These are phyloP conservation scores for Paramecium sexaurelia DNA, from an alignment of 73 alveolate genomes.

Conservation along the genomic window DNA sequence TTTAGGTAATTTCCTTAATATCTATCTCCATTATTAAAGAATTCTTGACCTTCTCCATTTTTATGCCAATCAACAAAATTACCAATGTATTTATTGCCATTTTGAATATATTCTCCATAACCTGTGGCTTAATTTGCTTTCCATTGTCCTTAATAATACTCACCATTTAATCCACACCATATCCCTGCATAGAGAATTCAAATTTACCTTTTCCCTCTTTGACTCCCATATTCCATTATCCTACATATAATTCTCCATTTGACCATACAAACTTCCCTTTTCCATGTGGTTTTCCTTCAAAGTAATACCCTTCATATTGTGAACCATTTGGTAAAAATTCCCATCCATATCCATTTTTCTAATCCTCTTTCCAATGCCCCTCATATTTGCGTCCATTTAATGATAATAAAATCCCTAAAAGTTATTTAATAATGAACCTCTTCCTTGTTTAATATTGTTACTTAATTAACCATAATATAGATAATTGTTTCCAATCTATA, in stretches of 20 bases:
- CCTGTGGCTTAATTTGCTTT: constrained; percentile 84
- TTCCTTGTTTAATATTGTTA: constrained; percentile 46
- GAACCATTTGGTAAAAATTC: constrained; percentile 79
- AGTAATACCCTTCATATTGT: constrained; percentile 84
- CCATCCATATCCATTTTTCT: constrained; percentile 82
- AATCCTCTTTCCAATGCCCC: constrained; percentile 81
- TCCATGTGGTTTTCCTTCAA: constrained; percentile 84
- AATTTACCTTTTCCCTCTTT: constrained; percentile 74
- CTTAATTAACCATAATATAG: background rate
- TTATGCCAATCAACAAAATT: constrained; percentile 63
- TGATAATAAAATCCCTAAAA: constrained; percentile 78
- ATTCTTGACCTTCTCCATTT: background rate
- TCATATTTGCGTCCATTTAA: constrained; percentile 81
- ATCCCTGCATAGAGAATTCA: constrained; percentile 6
- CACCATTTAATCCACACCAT: constrained; percentile 75
- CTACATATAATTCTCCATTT: constrained; percentile 82
- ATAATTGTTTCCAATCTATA: background rate
- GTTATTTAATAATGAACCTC: constrained; percentile 19
- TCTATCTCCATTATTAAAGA: constrained; percentile 76
- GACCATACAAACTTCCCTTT: constrained; percentile 88
- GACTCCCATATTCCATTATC: constrained; percentile 75
- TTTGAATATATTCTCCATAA: constrained; percentile 86
- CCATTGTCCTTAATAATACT: constrained; percentile 86
- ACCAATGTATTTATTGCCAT: constrained; percentile 83
- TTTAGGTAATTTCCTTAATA: constrained; percentile 77